Evolutionary conservation across 441 rosid species (phyloP).

Genomic region (Daphne laureola): DNA sequence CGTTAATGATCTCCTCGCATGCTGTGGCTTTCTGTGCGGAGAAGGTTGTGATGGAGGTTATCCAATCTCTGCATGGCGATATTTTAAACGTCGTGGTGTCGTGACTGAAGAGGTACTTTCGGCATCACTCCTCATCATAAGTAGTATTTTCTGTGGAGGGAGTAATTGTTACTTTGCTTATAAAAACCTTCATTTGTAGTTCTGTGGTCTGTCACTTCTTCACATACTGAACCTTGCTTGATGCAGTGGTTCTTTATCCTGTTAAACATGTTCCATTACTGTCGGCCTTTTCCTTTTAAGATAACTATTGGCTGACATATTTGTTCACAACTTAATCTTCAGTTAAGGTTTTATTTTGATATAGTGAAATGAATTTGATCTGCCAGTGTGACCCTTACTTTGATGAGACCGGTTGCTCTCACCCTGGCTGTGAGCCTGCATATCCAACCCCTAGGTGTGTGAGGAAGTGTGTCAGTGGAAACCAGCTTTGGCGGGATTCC

Average conservation of each 20-base stretch:
- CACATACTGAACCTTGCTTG: slow-evolving; percentile 1
- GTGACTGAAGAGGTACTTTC: slow-evolving; percentile 76
- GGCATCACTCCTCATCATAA: background rate
- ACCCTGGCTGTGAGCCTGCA: slow-evolving; percentile 95
- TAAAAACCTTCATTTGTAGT: background rate
- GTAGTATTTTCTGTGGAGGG: background rate
- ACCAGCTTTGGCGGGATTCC: slow-evolving; percentile 68
- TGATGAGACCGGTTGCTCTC: slow-evolving; percentile 74
- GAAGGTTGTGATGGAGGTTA: slow-evolving; percentile 87
- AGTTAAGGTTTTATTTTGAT: background rate
- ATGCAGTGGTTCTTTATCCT: background rate
- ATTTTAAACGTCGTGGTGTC: slow-evolving; percentile 66
- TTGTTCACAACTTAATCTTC: background rate
- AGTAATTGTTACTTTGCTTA: no score
- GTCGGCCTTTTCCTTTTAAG: slow-evolving; percentile 10
- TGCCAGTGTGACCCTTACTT: slow-evolving; percentile 89
- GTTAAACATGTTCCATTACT: background rate
- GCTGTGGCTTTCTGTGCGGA: slow-evolving; percentile 94
- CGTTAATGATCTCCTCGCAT: slow-evolving; percentile 84
- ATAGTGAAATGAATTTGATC: slow-evolving; percentile 7
- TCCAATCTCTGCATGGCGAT: slow-evolving; percentile 76
- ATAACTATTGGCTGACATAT: slow-evolving; percentile 2
- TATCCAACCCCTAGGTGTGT: slow-evolving; percentile 82
- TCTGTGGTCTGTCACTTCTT: background rate
- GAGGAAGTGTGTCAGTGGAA: slow-evolving; percentile 57